Percentiles rank a stretch among this genome's conserved stretches.
Conservation (phyloP, 768 basidiomycete species). For the Mycena epipterygia region DNA sequence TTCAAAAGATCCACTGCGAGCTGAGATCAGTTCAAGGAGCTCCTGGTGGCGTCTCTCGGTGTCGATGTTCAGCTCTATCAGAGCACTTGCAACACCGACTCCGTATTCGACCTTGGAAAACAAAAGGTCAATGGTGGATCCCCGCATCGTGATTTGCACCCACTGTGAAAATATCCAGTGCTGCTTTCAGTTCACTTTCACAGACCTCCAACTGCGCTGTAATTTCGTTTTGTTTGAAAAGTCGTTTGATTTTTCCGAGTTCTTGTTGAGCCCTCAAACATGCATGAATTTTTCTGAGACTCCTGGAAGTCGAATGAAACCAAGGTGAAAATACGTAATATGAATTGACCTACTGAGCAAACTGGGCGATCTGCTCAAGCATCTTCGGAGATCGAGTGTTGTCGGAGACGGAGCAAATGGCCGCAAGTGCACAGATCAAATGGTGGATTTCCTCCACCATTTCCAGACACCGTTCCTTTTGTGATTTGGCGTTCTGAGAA, state of each 20-base stretch:
- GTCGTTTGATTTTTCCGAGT: background rate
- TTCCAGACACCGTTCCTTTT: background rate
- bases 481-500: background rate
- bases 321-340: background rate
- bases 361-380: background rate
- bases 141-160: no score
- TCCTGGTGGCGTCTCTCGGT: background rate
- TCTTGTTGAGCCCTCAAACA: conserved; percentile 6
- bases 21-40: background rate
- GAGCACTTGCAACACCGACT: background rate
- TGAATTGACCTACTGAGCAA: background rate
- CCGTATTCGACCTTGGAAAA: background rate
- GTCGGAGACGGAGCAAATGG: background rate
- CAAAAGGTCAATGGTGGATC: background rate
- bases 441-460: conserved; percentile 3
- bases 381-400: background rate
- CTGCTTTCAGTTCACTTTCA: background rate
- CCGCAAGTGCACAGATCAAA: background rate
- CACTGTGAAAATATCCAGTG: background rate
- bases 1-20: background rate
- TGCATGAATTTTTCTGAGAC: background rate
- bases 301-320: background rate
- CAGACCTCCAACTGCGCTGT: background rate
- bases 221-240: conserved; percentile 15
- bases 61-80: background rate